Base-by-base conservation (phyloP, 192 early-diverging fungal species). In the Coemansia sp. region DNA sequence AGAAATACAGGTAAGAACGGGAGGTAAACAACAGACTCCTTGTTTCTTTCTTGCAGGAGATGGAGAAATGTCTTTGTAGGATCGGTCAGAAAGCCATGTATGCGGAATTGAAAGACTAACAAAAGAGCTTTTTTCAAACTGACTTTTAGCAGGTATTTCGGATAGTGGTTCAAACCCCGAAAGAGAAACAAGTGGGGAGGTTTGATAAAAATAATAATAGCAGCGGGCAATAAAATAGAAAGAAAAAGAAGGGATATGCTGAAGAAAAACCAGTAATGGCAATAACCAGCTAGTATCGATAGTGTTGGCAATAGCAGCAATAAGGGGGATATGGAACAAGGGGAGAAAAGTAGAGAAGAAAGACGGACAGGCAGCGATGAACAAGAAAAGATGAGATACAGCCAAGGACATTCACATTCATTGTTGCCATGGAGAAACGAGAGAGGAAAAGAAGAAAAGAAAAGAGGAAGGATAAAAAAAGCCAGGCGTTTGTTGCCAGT, bases 331-430 rank as follows among this genome's bases (percentile, higher is more conserved):
- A 22, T 19, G n/a, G 39, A 59, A 39, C 19, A 54, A 41, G 39
- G 57, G 39, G 39, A 32, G 32, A 22, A 41, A 59, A 59, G 57
- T 59, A 59, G 57, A 59, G 57, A 59, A 59, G 57, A 59, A 59
- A 59, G 57, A 59, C 9, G 46, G 46, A 48, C 5, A 48, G n/a
- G n/a, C 46, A 53, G 51, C 51, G 44, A 14, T 45, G 44, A 45
- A 53, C 51, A 17, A 41, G 57, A 59, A 59, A 54, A 54, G 51
- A 20, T 13, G 22, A 54, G 14, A 25, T 54, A 54, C 51, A 14
- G 22, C 10, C 51, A 54, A 54, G 25, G 25, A 9, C 20, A 10
- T 32, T 32, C 32, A 32, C 32, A 32, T 32, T 32, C 22, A 54
- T 54, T 54, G 51, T 50, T 17, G 48, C n/a, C 48, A 50, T 50